Conservation (phyloP, 768 basidiomycete genomes). For the Podaxis sp. region DNA sequence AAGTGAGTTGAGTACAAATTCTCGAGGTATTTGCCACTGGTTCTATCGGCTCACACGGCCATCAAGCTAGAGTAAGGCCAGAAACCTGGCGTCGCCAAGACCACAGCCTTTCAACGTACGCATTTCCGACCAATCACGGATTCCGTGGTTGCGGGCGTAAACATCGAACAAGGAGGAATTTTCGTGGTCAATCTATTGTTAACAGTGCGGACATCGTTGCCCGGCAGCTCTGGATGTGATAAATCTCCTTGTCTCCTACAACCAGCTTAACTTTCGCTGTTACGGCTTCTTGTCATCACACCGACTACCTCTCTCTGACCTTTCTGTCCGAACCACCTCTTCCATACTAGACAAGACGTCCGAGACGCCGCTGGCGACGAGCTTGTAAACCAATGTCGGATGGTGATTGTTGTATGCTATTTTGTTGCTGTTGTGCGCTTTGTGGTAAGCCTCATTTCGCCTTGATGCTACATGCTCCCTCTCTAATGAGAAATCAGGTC, state of each 20-base stretch:
- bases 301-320: background rate
- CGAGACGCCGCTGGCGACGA: background rate
- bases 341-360: too few relatives aligned
- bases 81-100: background rate
- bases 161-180: background rate
- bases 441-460: background rate
- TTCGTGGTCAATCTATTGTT: too few relatives aligned
- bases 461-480: background rate
- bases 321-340: background rate
- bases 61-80: background rate
- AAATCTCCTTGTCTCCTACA: background rate
- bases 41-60: too few relatives aligned
- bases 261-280: background rate
- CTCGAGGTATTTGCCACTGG: too few relatives aligned
- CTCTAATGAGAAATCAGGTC: background rate
- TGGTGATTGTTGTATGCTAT: slow-evolving; percentile 5
- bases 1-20: too few relatives aligned
- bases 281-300: background rate
- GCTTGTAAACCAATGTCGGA: background rate
- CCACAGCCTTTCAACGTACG: background rate
- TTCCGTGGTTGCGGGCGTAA: background rate
- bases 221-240: background rate
- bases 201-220: background rate
- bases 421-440: slow-evolving; percentile 5
- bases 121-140: background rate